Percentiles rank a stretch among this genome's conserved stretches.
Conservation (phyloP, 2,329 filamentous ascomycete species). For the Colletotrichum graminicola region DNA sequence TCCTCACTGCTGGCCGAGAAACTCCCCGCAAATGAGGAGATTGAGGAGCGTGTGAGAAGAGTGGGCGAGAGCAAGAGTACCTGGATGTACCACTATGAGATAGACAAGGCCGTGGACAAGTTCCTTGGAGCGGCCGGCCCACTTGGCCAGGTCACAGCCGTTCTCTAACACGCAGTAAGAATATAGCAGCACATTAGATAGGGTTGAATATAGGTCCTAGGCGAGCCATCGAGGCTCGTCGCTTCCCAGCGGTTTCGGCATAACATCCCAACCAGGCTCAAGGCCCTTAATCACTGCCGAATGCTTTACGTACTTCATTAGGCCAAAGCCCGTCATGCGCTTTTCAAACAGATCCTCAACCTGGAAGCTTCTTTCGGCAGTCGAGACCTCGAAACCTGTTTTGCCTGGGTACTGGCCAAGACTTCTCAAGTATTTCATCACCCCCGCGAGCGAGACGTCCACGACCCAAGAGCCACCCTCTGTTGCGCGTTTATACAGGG, state of each 20-base stretch:
- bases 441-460: background rate
- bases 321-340: slow-evolving; percentile 59
- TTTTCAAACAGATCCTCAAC: slow-evolving; percentile 58
- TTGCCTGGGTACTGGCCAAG: slow-evolving; percentile 62
- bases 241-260: slow-evolving; percentile 62
- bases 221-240: background rate
- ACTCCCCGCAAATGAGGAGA: slow-evolving; percentile 45
- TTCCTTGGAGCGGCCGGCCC: background rate
- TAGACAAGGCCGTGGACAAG: slow-evolving; percentile 38
- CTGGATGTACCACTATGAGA: slow-evolving; percentile 49
- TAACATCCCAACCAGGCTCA: slow-evolving; percentile 61
- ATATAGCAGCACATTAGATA: background rate
- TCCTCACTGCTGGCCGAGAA: slow-evolving; percentile 41
- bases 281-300: slow-evolving; percentile 60
- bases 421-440: slow-evolving; percentile 66
- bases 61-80: slow-evolving; percentile 43
- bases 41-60: slow-evolving; percentile 44
- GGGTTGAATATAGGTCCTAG: background rate
- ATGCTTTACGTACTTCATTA: slow-evolving; percentile 61
- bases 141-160: slow-evolving; percentile 3
- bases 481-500: slow-evolving; percentile 60
- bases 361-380: slow-evolving; percentile 47
- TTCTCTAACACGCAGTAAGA: background rate
- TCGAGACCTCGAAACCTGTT: slow-evolving; percentile 56
- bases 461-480: slow-evolving; percentile 53